Percentiles rank a stretch among this genome's conserved stretches.
Evolutionary conservation across 768 basidiomycete genomes (phyloP).

Genomic region (Kwoniella sp.): DNA sequence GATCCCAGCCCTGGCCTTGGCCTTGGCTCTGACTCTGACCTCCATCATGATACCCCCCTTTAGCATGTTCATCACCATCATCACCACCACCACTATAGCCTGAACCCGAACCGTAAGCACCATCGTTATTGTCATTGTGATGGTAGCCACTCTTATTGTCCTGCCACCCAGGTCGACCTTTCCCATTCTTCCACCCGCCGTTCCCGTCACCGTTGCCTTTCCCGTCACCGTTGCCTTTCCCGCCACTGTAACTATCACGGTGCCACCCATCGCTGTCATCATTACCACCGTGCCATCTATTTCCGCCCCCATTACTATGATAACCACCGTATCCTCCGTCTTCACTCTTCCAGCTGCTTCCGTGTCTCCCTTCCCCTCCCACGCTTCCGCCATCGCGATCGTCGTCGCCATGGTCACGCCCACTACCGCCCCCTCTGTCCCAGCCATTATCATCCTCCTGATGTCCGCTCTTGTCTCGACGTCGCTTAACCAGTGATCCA

Average conservation of each 20-base stretch:
- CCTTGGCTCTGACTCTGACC: background rate
- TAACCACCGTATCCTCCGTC: background rate
- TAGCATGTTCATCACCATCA: background rate
- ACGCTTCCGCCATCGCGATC: background rate
- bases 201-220: background rate
- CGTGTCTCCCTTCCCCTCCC: background rate
- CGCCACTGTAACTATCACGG: background rate
- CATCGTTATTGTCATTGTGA: background rate
- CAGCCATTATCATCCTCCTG: background rate
- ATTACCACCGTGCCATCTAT: background rate
- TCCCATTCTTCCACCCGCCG: constrained; percentile 9
- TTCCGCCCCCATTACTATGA: background rate
- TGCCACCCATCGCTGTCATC: background rate
- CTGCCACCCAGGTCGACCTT: constrained; percentile 14
- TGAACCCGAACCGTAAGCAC: background rate
- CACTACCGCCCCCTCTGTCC: background rate
- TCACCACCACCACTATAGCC: background rate
- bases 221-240: background rate
- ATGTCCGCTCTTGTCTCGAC: constrained; percentile 6
- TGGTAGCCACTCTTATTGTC: constrained; percentile 9
- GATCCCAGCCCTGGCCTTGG: background rate
- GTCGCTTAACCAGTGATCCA: constrained; percentile 3
- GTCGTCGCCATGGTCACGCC: background rate
- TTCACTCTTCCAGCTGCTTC: background rate
- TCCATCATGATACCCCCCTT: background rate